Evolutionary conservation across 78 protist species (phyloP).

Genomic region (Polysphondylium violaceum): DNA sequence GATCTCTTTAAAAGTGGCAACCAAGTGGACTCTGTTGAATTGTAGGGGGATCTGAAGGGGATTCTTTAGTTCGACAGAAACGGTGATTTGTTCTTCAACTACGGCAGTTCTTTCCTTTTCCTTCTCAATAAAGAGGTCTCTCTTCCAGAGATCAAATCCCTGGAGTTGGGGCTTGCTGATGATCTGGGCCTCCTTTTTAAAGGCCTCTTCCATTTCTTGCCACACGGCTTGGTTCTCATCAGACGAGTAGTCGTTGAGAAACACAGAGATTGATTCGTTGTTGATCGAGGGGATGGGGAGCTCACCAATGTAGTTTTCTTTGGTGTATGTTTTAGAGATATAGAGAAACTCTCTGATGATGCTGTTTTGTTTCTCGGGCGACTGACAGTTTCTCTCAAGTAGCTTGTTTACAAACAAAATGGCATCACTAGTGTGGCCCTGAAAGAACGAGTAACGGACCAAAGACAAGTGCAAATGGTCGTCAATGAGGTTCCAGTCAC

Average conservation of each 20-base stretch:
- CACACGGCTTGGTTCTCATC: constrained; percentile 46
- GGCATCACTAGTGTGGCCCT: constrained; percentile 69
- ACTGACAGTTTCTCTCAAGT: constrained; percentile 69
- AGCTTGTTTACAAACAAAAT: constrained; percentile 59
- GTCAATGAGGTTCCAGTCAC: constrained; percentile 70
- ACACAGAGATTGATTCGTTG: constrained; percentile 24
- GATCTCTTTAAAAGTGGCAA: constrained; percentile 52
- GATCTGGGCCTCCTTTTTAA: constrained; percentile 58
- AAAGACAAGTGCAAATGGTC: constrained; percentile 71
- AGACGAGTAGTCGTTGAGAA: constrained; percentile 40
- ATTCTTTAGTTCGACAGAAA: constrained; percentile 56
- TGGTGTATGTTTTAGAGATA: constrained; percentile 43
- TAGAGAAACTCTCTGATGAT: constrained; percentile 71
- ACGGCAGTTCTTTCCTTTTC: constrained; percentile 75
- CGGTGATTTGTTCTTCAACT: constrained; percentile 64
- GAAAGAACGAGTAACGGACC: constrained; percentile 73
- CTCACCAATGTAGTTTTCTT: constrained; percentile 65
- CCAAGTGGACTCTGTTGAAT: constrained; percentile 70
- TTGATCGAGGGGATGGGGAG: constrained; percentile 43
- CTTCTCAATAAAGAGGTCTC: constrained; percentile 29
- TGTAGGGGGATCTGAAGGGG: constrained; percentile 73
- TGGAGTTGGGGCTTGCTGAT: constrained; percentile 53
- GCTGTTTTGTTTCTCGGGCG: constrained; percentile 59
- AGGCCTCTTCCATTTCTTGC: constrained; percentile 74
- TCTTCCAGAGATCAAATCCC: constrained; percentile 74